Evolutionary conservation across 2,329 filamentous ascomycete species (phyloP), one percentile per base, ranked within the genome.

Genomic region (Metarhizium guizhouense): DNA sequence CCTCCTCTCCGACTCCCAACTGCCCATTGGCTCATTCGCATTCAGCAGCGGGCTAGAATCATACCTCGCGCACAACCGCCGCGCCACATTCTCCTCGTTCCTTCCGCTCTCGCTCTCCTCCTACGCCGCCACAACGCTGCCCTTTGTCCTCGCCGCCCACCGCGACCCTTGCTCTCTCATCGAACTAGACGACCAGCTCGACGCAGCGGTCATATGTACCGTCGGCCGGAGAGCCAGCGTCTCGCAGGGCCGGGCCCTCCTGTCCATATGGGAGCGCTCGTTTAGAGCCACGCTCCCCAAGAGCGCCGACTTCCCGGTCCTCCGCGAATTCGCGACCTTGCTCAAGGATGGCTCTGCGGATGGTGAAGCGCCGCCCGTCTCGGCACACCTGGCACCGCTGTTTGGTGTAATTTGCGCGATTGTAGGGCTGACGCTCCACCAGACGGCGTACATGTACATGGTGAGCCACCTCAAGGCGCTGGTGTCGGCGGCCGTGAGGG

Each of bases 1-100:
- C 36, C 78, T 94, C 3, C 83, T 93, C 51, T 83, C 89, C 51
- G 89, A 94, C 74, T 92, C 89, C 1, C 87, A 88, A 14, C 81
- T 94, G 2, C 89, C 89, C 1, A 78, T 94, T 0, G 89, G 89
- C 56, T 90, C 88, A n/a, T 94, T 94, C 72, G 89, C 89, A 64
- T 94, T 93, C 74, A 89, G 85, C 74, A 87, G 83, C 62, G 88
- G 88, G 3, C 80, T 94, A 16, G 89, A 94, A 72, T 93, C 88
- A 45, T 93, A 87, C 69, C 82, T 92, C 18, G 85, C 86, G 3
- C 89, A 94, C 74, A 55, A 60, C 6, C 69, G 68, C 45, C 58
- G 68, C 18, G 65, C 72, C 20, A 68, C 73, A 25, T 87, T 90
- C 70, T 67, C 81, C 47, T 71, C 74, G 49, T 94, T 94, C 72